Evolutionary conservation across 1,139 yeast genomes (phyloP).

Genomic region (Geotrichum europaeum): DNA sequence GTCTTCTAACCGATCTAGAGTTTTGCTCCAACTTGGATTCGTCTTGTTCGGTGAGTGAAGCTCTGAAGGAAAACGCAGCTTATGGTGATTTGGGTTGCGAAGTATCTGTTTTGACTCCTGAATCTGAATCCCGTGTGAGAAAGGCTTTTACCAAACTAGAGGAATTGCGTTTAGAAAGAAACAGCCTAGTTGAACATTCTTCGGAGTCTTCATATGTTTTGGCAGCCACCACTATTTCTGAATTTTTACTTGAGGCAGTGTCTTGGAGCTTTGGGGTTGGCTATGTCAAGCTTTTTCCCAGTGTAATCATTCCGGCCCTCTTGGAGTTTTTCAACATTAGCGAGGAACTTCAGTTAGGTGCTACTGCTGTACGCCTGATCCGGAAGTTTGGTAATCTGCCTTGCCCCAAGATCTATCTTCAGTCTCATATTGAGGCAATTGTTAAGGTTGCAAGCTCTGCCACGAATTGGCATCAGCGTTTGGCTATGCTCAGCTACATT

Average conservation of each 20-base stretch:
- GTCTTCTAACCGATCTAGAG: constrained; percentile 53
- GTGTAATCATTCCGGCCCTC: constrained; percentile 63
- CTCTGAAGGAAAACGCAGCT: constrained; percentile 40
- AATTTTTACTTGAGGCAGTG: constrained; percentile 23
- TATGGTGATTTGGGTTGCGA: constrained; percentile 36
- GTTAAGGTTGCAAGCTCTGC: constrained; percentile 40
- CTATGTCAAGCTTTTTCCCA: constrained; percentile 32
- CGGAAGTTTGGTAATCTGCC: constrained; percentile 56
- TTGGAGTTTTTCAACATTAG: constrained; percentile 61
- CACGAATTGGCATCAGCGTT: constrained; percentile 61
- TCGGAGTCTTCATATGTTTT: constrained; percentile 31
- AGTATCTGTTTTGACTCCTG: constrained; percentile 29
- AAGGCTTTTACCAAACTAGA: constrained; percentile 43
- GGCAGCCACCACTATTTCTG: constrained; percentile 33
- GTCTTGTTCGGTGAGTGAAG: constrained; percentile 37
- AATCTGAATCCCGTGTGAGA: constrained; percentile 32
- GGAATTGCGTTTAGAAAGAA: constrained; percentile 35
- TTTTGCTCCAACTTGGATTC: constrained; percentile 51
- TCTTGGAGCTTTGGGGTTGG: constrained; percentile 23
- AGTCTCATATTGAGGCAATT: constrained; percentile 46
- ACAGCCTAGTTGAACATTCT: constrained; percentile 3
- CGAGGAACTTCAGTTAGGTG: constrained; percentile 71
- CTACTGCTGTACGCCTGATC: constrained; percentile 51
- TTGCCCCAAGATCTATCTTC: constrained; percentile 42
- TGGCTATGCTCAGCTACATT: constrained; percentile 61